Conservation (phyloP, 2,329 filamentous ascomycete genomes). For the Neocatenulostroma microsporum region DNA sequence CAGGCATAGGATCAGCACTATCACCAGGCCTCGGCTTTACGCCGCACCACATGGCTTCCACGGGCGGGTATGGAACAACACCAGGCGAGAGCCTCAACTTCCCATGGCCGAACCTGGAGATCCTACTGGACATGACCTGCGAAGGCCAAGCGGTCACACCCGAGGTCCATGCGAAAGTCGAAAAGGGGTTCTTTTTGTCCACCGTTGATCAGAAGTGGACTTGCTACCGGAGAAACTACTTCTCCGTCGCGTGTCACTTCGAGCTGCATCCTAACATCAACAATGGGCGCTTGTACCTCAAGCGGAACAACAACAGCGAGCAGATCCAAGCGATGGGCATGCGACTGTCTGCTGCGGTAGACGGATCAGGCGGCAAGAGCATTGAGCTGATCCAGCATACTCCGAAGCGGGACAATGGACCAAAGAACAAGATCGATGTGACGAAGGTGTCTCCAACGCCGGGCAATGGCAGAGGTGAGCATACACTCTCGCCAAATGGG, state of each 20-base stretch:
- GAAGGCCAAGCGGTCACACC: slow-evolving; percentile 55
- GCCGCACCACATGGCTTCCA: slow-evolving; percentile 22
- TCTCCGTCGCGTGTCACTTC: slow-evolving; percentile 75
- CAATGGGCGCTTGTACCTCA: slow-evolving; percentile 51
- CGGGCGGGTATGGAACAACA: slow-evolving; percentile 19
- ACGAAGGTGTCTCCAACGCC: slow-evolving; percentile 61
- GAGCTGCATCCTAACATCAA: slow-evolving; percentile 56
- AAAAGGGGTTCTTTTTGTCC: slow-evolving; percentile 77
- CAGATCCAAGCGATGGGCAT: slow-evolving; percentile 70
- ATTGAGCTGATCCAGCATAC: slow-evolving; percentile 87
- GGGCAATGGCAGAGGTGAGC: slow-evolving; percentile 32
- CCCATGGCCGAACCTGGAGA: slow-evolving; percentile 41
- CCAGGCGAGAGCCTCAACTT: slow-evolving; percentile 30
- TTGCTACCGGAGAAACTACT: slow-evolving; percentile 87
- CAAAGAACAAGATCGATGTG: slow-evolving; percentile 64
- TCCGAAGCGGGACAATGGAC: slow-evolving; percentile 83
- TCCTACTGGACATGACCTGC: slow-evolving; percentile 56
- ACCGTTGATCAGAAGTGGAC: slow-evolving; percentile 73
- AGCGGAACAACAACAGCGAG: slow-evolving; percentile 38
- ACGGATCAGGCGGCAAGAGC: slow-evolving; percentile 63
- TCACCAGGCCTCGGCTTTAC: too few relatives aligned
- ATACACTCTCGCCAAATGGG: slow-evolving; percentile 32
- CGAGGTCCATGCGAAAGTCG: slow-evolving; percentile 70
- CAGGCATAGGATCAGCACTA: not conserved
- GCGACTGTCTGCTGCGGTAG: slow-evolving; percentile 74